Percentiles rank a stretch among this genome's conserved stretches.
Conservation (phyloP, 2,329 filamentous ascomycete species). For the Fusarium drepaniforme region DNA sequence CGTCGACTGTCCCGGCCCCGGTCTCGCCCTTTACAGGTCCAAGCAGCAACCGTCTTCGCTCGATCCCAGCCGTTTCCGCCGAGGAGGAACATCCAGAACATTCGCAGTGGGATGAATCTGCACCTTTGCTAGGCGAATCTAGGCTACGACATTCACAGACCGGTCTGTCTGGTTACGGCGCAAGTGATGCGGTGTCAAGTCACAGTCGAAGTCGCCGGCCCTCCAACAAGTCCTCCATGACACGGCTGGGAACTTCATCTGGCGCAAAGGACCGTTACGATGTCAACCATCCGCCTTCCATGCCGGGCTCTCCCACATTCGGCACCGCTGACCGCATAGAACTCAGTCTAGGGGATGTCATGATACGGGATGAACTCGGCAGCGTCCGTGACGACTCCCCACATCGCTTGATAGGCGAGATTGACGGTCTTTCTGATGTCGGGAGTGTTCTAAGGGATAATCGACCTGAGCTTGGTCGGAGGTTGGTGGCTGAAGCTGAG, state of each 20-base stretch:
- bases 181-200: slow-evolving; percentile 52
- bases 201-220: slow-evolving; percentile 57
- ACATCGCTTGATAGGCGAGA: slow-evolving; percentile 43
- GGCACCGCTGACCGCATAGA: slow-evolving; percentile 62
- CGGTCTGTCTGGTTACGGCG: slow-evolving; percentile 55
- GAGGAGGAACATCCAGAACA: slow-evolving; percentile 63
- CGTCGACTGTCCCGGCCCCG: slow-evolving; percentile 60
- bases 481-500: slow-evolving; percentile 75
- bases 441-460: slow-evolving; percentile 43
- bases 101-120: slow-evolving; percentile 60
- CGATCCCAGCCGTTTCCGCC: slow-evolving; percentile 52
- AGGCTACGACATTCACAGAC: slow-evolving; percentile 39
- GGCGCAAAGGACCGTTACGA: slow-evolving; percentile 64
- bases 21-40: slow-evolving; percentile 47
- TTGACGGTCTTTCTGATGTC: slow-evolving; percentile 50
- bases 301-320: slow-evolving; percentile 71
- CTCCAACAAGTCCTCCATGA: slow-evolving; percentile 66
- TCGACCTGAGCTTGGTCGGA: slow-evolving; percentile 48
- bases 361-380: slow-evolving; percentile 75
- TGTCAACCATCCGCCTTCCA: slow-evolving; percentile 77
- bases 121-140: slow-evolving; percentile 65
- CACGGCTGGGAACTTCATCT: slow-evolving; percentile 51
- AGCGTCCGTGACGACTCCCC: slow-evolving; percentile 52
- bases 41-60: slow-evolving; percentile 51
- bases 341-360: slow-evolving; percentile 75